Base-by-base conservation (phyloP, 176 grass and related monocot genomes). In the Eleusine indica region DNA sequence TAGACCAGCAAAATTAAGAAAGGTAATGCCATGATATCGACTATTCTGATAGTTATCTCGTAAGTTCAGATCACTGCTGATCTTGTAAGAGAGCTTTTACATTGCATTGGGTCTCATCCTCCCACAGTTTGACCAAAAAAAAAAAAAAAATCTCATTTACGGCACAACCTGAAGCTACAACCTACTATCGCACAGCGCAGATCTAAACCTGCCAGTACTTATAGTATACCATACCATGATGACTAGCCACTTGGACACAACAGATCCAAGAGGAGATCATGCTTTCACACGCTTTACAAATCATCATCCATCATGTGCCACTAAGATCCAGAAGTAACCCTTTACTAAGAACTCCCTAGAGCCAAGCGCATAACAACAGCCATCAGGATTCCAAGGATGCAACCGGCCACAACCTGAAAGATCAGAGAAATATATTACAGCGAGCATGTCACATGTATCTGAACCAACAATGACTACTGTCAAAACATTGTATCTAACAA, bases 391-490 rank as follows among this genome's bases (percentile, higher is more conserved):
- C 94, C 94, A 75, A 97, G 82, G 68, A 90, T 81, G 67, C 82
- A 88, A 86, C 94, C 94, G 4, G 91, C 94, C 73, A 94, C 80
- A 71, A 97, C 94, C 94, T 97, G 89, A 73, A 17, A 91, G 53
- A 62, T 12, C 75, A 86, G 80, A 51, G 3, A 14, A 17, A 53
- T n/a, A 56, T 40, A n/a, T 79, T 38, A 75, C 48, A 70, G 41
- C 15, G 14, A 73, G 69, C 13, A 67, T 63, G 40, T 51, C 10
- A 7, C 41, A 32, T 60, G 58, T 75, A 53, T 65, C 6, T 56
- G 75, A 63, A 46, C 9, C 28, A 70, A 42, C 13, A 52, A 15
- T 70, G n/a, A 19, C 9, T 83, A 66, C 7, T 83, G 29, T 80
- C 22, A 44, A 53, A 48, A 41, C 44, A 15, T 17, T 28, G 46